A percentile compares a stretch with the other conserved stretches of the same genome.
These are phyloP conservation scores for Phytopythium delawarense DNA, from an alignment of 352 stramenopile species.

Conservation along the genomic window DNA sequence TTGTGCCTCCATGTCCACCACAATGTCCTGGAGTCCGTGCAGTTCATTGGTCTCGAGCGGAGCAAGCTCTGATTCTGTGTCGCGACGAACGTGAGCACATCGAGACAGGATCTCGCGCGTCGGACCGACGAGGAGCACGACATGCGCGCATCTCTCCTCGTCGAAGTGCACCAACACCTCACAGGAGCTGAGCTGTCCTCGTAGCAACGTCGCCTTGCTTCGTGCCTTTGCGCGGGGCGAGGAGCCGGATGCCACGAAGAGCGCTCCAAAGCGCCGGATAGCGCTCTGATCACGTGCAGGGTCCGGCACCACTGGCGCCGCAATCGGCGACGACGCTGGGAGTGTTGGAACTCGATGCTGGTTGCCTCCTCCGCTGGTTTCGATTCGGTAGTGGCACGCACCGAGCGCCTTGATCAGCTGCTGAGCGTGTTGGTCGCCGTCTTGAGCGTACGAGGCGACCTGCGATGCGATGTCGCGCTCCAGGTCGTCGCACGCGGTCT, in stretches of 20 bases:
- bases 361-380: slow-evolving; percentile 4
- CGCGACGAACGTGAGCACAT: slow-evolving; percentile 37
- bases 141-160: slow-evolving; percentile 36
- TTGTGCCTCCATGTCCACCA: slow-evolving; percentile 37
- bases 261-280: slow-evolving; percentile 41
- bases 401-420: slow-evolving; percentile 42
- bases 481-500: slow-evolving; percentile 33
- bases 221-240: slow-evolving; percentile 10
- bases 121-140: slow-evolving; percentile 42
- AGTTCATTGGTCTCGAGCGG: slow-evolving; percentile 40
- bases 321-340: slow-evolving; percentile 35
- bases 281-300: slow-evolving; percentile 38
- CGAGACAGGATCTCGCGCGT: slow-evolving; percentile 45
- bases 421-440: slow-evolving; percentile 25
- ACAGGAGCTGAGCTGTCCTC: slow-evolving; percentile 42
- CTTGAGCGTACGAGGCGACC: slow-evolving; percentile 28
- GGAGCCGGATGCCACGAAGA: slow-evolving; percentile 23
- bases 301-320: slow-evolving; percentile 33
- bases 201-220: slow-evolving; percentile 21
- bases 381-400: slow-evolving; percentile 34
- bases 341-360: slow-evolving; percentile 24
- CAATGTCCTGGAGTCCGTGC: slow-evolving; percentile 37
- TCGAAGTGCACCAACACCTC: slow-evolving; percentile 61
- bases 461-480: slow-evolving; percentile 44
- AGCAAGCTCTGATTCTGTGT: slow-evolving; percentile 6